Evolutionary conservation across 352 stramenopile genomes (phyloP), one percentile per base, ranked within the genome.

Genomic region (Halophytophthora polymorphica): DNA sequence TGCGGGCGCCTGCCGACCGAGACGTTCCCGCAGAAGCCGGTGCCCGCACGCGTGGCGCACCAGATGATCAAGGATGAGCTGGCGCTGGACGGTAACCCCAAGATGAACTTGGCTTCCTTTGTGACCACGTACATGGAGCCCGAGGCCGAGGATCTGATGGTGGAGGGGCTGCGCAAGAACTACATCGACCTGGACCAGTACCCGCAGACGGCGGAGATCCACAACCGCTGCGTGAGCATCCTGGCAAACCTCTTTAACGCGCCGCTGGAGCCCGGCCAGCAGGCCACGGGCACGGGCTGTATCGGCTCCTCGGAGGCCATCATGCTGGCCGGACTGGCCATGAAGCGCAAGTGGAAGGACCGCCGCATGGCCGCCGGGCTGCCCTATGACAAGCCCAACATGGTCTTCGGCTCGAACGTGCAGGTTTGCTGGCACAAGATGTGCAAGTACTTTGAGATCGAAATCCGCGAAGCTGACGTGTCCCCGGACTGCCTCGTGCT

Each of bases 381-480:
- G 28, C 58, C 86, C 6, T 86, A 70, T 53, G 87, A 96, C 61
- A 88, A 83, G 25, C 90, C 90, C 40, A 97, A 97, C 72, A 88
- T 97, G 65, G 83, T 97, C 18, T 96, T 97, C 60, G 88, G 88
- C 58, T 88, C 83, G 17, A 96, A 96, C 62, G 88, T 96, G 18
- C 86, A 96, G 56, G 88, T 96, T 21, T 94, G 88, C 70, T 97
- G 90, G 90, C 87, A 97, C 71, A 97, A 97, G 67, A 88, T 96
- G 71, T 97, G 88, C 78, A 88, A 89, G 58, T 97, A 97, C 70
- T 97, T 97, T 74, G 90, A 97, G 56, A 84, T 97, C 45, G 89
- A 96, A 51, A 78, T 90, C 37, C 86, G 88, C 34, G 78, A 96
- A 50, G 86, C 88, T 29, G 77, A 91, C 42, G 85, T 97, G 37